A percentile compares a stretch with the other conserved stretches of the same genome.
These are phyloP conservation scores for Teratosphaeriaceae sp. DNA, from an alignment of 2,329 filamentous ascomycete species.

Conservation along the genomic window DNA sequence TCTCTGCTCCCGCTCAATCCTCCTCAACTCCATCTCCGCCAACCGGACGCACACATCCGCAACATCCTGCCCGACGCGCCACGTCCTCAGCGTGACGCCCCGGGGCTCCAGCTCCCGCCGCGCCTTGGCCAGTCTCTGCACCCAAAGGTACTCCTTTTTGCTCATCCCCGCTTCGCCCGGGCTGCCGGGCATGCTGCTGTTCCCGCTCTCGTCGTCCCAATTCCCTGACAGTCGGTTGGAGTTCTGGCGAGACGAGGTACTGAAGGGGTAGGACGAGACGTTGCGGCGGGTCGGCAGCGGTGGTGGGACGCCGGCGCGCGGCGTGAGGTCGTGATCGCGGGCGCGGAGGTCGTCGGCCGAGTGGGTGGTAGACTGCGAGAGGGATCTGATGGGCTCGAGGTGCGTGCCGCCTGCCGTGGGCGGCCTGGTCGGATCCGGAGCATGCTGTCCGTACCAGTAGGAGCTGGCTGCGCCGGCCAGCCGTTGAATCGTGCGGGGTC, in stretches of 20 bases:
- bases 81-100: slow-evolving; percentile 64
- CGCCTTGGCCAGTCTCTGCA: slow-evolving; percentile 58
- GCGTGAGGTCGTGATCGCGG: slow-evolving; percentile 1
- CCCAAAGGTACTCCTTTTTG: slow-evolving; percentile 69
- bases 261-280: slow-evolving; percentile 29
- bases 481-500: slow-evolving; percentile 11
- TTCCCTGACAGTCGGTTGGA: slow-evolving; percentile 29
- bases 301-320: slow-evolving; percentile 3
- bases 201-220: slow-evolving; percentile 18
- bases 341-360: slow-evolving; percentile 9
- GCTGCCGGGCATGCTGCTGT: slow-evolving; percentile 20
- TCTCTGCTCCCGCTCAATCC: slow-evolving; percentile 21
- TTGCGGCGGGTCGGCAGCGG: slow-evolving; percentile 4
- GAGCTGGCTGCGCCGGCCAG: not conserved
- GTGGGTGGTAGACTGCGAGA: slow-evolving; percentile 5
- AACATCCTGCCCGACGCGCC: slow-evolving; percentile 67
- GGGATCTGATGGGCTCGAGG: slow-evolving; percentile 3
- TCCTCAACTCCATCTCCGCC: slow-evolving; percentile 51
- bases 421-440: slow-evolving; percentile 5
- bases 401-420: slow-evolving; percentile 5
- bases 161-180: slow-evolving; percentile 38
- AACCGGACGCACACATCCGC: slow-evolving; percentile 58
- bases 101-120: slow-evolving; percentile 56
- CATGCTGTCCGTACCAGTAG: slow-evolving; percentile 5
- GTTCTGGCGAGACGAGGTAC: slow-evolving; percentile 14